Conservation (phyloP, 208 protist genomes). For the Trichomonas gallinae region DNA sequence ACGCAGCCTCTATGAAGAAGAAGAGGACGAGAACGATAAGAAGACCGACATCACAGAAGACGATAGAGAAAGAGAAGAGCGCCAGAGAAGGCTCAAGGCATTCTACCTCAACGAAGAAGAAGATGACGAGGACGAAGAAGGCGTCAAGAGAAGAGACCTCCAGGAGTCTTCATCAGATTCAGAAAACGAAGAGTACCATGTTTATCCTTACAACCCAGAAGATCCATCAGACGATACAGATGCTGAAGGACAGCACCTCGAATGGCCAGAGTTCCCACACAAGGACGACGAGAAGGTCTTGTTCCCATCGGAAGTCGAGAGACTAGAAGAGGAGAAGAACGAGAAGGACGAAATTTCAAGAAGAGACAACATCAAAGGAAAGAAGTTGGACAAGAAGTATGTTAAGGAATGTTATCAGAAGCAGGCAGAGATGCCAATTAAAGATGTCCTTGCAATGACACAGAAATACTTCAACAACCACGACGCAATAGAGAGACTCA, state of each 20-base stretch:
- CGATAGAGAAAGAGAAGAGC: not conserved
- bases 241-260: not conserved
- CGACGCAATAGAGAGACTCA: not conserved
- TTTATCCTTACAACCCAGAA: not conserved
- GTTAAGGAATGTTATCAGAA: not conserved
- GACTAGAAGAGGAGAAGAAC: not conserved
- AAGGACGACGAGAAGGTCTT: not conserved
- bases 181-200: not conserved
- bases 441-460: not conserved
- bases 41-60: not conserved
- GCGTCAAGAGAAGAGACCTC: not conserved
- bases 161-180: too few relatives aligned
- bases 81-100: not conserved
- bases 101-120: not conserved
- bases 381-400: not conserved
- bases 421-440: not conserved
- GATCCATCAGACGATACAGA: not conserved
- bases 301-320: not conserved
- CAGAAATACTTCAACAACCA: not conserved
- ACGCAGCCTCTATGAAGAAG: not conserved
- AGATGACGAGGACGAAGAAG: not conserved
- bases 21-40: not conserved
- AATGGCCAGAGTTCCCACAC: not conserved
- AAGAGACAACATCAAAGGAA: not conserved
- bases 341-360: not conserved